Evolutionary conservation across 2,329 filamentous ascomycete species (phyloP).

Genomic region (Intubia oerlemansii): DNA sequence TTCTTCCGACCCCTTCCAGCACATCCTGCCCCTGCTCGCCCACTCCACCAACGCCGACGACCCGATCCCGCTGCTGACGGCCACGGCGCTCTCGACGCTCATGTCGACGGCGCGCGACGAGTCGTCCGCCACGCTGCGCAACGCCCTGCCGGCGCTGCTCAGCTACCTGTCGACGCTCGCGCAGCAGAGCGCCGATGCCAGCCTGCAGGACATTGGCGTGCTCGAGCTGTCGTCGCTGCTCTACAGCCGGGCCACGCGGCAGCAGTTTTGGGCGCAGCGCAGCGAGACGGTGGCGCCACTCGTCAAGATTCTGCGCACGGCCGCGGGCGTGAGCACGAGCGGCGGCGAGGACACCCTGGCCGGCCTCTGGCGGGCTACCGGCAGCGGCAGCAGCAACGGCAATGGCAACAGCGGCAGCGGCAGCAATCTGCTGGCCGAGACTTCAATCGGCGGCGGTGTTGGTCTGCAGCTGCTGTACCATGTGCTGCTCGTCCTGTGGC

Average conservation of each 20-base stretch:
- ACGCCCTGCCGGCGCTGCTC: constrained; percentile 60
- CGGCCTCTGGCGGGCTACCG: constrained; percentile 36
- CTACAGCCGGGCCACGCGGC: constrained; percentile 49
- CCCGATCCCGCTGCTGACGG: constrained; percentile 72
- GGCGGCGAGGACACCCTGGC: constrained; percentile 25
- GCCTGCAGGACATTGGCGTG: constrained; percentile 86
- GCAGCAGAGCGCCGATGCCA: constrained; percentile 59
- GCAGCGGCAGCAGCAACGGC: constrained; percentile 4
- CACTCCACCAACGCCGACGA: constrained; percentile 58
- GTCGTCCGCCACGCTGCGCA: constrained; percentile 41
- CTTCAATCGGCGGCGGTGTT: constrained; percentile 54
- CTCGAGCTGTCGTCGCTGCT: constrained; percentile 76
- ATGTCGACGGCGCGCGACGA: constrained; percentile 46
- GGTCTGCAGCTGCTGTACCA: constrained; percentile 87
- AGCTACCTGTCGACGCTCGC: constrained; percentile 68
- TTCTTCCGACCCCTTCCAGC: constrained; percentile 48
- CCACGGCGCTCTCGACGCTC: constrained; percentile 64
- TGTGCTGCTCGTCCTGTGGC: constrained; percentile 83
- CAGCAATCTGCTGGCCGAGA: constrained; percentile 25
- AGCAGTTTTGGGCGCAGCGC: constrained; percentile 79
- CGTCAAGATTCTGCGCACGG: constrained; percentile 61
- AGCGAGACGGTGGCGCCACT: constrained; percentile 69
- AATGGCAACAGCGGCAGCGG: constrained; percentile 1
- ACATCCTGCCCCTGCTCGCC: constrained; percentile 63
- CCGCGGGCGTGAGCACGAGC: constrained; percentile 49